A percentile compares a stretch with the other conserved stretches of the same genome.
phyloP scores from a whole-genome alignment of 441 rosid genomes.

The Kokia cookei region DNA sequence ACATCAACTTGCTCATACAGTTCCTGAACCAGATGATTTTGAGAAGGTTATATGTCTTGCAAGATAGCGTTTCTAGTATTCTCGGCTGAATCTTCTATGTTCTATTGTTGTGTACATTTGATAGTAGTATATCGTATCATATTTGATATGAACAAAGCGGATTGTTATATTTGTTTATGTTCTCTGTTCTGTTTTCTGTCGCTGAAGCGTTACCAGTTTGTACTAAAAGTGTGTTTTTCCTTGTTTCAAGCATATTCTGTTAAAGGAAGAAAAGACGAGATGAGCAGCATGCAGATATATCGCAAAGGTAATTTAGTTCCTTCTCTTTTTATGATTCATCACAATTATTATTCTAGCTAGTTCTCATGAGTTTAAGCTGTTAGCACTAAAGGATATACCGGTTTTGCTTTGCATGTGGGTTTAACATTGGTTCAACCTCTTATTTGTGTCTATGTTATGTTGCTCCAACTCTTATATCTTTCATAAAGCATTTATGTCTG shows the following conservation, averaged over 20 bases:
- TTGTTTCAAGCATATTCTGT: not conserved
- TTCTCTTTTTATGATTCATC: not conserved
- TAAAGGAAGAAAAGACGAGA: not conserved
- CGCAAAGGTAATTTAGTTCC: not conserved
- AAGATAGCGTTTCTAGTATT: not conserved
- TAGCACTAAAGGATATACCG: not conserved
- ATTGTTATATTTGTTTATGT: not conserved
- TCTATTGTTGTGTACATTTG: not conserved
- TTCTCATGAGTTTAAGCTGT: slow-evolving; percentile 12
- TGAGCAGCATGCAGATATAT: not conserved
- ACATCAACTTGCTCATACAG: not conserved
- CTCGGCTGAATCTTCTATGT: not conserved
- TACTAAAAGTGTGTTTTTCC: not conserved
- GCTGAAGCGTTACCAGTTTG: not conserved
- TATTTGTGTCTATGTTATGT: not conserved
- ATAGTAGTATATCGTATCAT: too few species aligned
- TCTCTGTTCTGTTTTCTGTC: not conserved
- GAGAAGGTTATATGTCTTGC: not conserved
- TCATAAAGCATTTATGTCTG: too few species aligned
- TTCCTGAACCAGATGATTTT: not conserved
- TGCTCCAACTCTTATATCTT: too few species aligned
- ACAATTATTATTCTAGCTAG: not conserved
- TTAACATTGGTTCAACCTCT: not conserved
- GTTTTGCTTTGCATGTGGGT: not conserved
- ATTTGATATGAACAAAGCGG: not conserved